phyloP scores from a whole-genome alignment of 192 early-diverging fungal species.

The Kappamyces sp. region DNA sequence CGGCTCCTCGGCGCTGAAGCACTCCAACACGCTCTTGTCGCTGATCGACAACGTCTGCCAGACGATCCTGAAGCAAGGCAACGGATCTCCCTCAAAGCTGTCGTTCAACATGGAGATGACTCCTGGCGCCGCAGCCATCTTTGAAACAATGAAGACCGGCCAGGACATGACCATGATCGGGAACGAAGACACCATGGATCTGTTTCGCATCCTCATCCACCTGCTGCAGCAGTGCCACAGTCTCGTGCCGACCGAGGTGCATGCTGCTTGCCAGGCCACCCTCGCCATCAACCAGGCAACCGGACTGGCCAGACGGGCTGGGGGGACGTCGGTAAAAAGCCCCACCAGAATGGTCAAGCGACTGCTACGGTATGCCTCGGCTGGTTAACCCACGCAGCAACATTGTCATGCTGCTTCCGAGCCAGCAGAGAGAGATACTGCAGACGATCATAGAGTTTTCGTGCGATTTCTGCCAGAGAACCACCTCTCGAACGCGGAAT shows the following conservation, averaged over 20 bases:
- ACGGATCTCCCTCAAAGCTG: not conserved
- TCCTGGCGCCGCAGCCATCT: not conserved
- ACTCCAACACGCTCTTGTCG: too few species aligned
- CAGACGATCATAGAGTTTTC: conserved; percentile 11
- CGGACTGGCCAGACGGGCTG: not conserved
- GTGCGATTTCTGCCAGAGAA: conserved; percentile 1
- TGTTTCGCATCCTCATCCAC: conserved; percentile 8
- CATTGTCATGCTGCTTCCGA: conserved; percentile 5
- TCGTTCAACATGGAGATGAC: too few species aligned
- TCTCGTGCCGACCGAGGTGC: not conserved
- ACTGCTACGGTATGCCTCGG: conserved; percentile 1
- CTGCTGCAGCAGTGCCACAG: not conserved
- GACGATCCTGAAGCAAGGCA: conserved; percentile 1
- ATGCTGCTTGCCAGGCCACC: conserved; percentile 14
- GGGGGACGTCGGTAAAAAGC: conserved; percentile 8
- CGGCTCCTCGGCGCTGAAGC: too few species aligned
- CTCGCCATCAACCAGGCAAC: conserved; percentile 14
- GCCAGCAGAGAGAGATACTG: conserved; percentile 2
- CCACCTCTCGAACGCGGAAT: not conserved
- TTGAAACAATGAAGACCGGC: not conserved
- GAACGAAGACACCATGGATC: conserved; percentile 2
- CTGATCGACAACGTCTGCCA: conserved; percentile 8
- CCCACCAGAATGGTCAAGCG: not conserved
- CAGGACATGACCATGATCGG: not conserved
- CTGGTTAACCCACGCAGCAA: not conserved